A percentile compares a stretch with the other conserved stretches of the same genome.
phyloP scores from a whole-genome alignment of 768 basidiomycete species.

The Dentipellis fragilis region DNA sequence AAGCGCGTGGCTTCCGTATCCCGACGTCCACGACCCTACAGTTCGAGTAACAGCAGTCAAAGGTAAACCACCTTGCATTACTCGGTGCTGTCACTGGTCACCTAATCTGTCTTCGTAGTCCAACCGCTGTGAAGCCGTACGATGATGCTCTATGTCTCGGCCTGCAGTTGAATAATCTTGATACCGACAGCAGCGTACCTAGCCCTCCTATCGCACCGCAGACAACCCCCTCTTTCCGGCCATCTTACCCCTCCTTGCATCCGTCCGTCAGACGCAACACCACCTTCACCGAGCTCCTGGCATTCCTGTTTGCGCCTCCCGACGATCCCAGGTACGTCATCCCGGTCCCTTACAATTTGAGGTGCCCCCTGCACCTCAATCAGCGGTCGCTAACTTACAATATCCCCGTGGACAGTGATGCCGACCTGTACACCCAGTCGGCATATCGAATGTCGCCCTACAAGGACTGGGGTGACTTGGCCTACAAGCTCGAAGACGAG shows the following conservation, averaged over 20 bases:
- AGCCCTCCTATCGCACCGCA: conserved; percentile 20
- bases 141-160: neutral
- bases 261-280: conserved; percentile 43
- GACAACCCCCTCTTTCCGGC: conserved; percentile 15
- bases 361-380: neutral
- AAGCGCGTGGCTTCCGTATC: conserved; percentile 49
- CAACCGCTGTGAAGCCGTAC: neutral
- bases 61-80: conserved; percentile 30
- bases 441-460: conserved; percentile 28
- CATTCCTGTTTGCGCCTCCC: conserved; percentile 69
- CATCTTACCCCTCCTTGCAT: conserved; percentile 22
- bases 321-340: conserved; percentile 33
- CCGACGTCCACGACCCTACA: conserved; percentile 60
- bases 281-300: conserved; percentile 55
- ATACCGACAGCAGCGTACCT: conserved; percentile 11
- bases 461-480: conserved; percentile 67
- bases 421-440: conserved; percentile 2
- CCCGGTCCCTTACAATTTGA: neutral
- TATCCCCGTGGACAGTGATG: conserved; percentile 1
- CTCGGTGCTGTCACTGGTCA: neutral
- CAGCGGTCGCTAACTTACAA: neutral
- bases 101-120: neutral
- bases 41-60: conserved; percentile 26
- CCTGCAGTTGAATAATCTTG: neutral
- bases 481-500: conserved; percentile 61